Conservation (phyloP, 495 filamentous ascomycete species). For the Hypoxylon intermedium region DNA sequence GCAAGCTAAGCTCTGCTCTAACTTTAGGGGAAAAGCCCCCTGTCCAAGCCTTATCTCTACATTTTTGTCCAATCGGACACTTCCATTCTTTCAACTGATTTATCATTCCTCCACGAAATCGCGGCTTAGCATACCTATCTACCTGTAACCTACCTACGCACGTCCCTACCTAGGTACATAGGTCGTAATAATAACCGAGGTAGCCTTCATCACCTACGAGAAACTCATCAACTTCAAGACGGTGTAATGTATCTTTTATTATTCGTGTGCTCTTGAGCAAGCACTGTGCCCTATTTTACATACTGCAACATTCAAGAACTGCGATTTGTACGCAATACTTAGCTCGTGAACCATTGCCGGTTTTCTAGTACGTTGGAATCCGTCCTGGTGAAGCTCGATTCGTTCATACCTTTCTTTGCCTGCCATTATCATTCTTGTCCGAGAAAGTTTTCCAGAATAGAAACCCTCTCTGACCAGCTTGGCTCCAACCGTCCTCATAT, state of each 20-base stretch:
- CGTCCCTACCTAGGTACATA: too few species aligned
- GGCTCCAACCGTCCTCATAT: conserved; percentile 4
- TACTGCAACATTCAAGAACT: not conserved
- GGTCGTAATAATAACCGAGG: too few species aligned
- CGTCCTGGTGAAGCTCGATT: not conserved
- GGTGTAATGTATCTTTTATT: too few species aligned
- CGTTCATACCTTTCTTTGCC: not conserved
- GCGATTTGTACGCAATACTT: not conserved
- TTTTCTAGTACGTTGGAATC: not conserved
- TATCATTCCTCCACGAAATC: conserved; percentile 39
- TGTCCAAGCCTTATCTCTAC: conserved; percentile 29
- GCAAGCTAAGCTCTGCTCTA: not conserved
- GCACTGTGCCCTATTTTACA: too few species aligned
- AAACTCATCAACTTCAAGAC: too few species aligned
- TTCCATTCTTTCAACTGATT: conserved; percentile 15
- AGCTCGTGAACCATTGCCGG: not conserved
- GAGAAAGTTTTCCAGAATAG: conserved; percentile 19
- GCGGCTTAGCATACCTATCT: conserved; percentile 29
- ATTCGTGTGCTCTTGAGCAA: too few species aligned
- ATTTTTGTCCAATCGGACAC: conserved; percentile 21
- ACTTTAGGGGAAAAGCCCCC: conserved; percentile 8
- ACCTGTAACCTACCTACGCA: too few species aligned
- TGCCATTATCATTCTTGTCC: conserved; percentile 9
- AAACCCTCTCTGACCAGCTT: conserved; percentile 7
- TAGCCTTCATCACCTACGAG: too few species aligned